Conservation (phyloP, 805 yeast genomes). For the Brettanomyces naardenensis region DNA sequence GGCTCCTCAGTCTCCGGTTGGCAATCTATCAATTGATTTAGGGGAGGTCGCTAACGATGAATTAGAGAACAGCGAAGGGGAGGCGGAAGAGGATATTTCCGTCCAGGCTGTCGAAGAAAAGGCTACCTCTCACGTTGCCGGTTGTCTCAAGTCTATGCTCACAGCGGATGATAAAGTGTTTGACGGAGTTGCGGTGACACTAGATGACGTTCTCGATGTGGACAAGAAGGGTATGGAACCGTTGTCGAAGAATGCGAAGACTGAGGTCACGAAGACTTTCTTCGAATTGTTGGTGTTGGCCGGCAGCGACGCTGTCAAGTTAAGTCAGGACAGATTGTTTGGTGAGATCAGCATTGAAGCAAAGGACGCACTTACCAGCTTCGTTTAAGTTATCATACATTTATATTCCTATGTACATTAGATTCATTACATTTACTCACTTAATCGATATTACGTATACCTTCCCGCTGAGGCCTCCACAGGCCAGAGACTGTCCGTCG, state of each 20-base stretch:
- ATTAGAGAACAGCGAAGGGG: constrained; percentile 9
- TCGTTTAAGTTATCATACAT: constrained; percentile 8
- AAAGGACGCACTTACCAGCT: constrained; percentile 11
- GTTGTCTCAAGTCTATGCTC: constrained; percentile 27
- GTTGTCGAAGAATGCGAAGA: constrained; percentile 32
- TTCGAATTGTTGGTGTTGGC: constrained; percentile 80
- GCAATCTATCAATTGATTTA: background rate
- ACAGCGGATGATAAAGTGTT: constrained; percentile 5
- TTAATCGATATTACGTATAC: constrained; percentile 6
- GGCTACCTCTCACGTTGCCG: constrained; percentile 49
- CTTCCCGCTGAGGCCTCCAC: constrained; percentile 21
- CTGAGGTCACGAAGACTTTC: constrained; percentile 65
- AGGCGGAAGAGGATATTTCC: constrained; percentile 12
- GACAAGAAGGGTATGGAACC: constrained; percentile 28
- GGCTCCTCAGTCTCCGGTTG: constrained; percentile 2
- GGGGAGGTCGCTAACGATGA: constrained; percentile 1
- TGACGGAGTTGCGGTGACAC: constrained; percentile 19
- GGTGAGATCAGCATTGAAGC: constrained; percentile 45
- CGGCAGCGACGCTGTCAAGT: constrained; percentile 58
- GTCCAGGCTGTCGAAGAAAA: constrained; percentile 25
- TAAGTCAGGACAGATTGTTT: constrained; percentile 54
- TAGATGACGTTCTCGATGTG: constrained; percentile 32
- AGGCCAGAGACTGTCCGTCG: constrained; percentile 3
- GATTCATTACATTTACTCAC: background rate
- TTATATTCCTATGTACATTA: background rate